phyloP scores from a whole-genome alignment of 192 early-diverging fungal species.

The Rhizoclosmatium globosum region DNA sequence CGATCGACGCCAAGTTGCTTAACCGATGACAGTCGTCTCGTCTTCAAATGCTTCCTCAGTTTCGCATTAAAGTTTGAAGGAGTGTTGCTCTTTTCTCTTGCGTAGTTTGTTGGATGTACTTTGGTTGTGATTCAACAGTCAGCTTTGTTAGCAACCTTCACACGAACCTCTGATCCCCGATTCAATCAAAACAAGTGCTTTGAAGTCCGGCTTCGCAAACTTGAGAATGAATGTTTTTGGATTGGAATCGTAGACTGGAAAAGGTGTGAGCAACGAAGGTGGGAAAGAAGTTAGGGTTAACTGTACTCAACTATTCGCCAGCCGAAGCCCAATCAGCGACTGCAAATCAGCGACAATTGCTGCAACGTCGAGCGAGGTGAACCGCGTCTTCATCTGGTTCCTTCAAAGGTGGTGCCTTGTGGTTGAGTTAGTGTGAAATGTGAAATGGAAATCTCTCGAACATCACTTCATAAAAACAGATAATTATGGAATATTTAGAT shows the following conservation, averaged over 20 bases:
- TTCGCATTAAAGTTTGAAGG: constrained; percentile 91
- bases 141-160: neutral
- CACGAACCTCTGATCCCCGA: constrained; percentile 78
- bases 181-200: constrained; percentile 90
- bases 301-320: constrained; percentile 72
- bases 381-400: constrained; percentile 67
- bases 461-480: too few relatives aligned
- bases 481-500: too few relatives aligned
- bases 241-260: constrained; percentile 91
- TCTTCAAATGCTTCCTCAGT: constrained; percentile 92
- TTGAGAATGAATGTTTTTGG: constrained; percentile 90
- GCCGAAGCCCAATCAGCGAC: constrained; percentile 80
- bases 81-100: constrained; percentile 84
- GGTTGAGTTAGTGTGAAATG: too few relatives aligned
- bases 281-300: neutral
- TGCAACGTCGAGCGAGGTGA: constrained; percentile 88
- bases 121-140: neutral
- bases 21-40: constrained; percentile 78
- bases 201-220: constrained; percentile 88
- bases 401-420: too few relatives aligned
- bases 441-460: too few relatives aligned
- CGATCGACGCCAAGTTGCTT: constrained; percentile 91
- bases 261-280: neutral
- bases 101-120: constrained; percentile 89
- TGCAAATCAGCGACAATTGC: constrained; percentile 79